These are phyloP conservation scores for Agaricus blazei DNA, from an alignment of 768 basidiomycete genomes.

Conservation along the genomic window DNA sequence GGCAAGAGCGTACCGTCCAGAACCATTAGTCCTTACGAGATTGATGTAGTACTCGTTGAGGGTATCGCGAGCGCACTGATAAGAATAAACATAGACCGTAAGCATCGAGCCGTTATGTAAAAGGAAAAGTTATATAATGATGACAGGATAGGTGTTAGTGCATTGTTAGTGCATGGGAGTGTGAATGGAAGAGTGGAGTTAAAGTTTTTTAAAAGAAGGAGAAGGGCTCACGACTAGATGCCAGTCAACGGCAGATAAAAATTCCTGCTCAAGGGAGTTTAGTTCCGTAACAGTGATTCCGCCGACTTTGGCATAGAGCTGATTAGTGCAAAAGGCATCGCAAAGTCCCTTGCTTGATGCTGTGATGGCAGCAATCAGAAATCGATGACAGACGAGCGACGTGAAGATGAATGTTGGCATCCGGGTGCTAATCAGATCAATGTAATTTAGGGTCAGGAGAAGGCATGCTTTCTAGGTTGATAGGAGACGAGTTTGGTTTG, in stretches of 20 bases:
- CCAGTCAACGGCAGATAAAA: slow-evolving; percentile 91
- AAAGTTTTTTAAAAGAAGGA: slow-evolving; percentile 7
- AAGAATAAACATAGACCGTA: slow-evolving; percentile 22
- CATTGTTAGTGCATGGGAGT: no score
- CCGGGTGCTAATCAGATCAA: slow-evolving; percentile 89
- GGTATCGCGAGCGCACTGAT: slow-evolving; percentile 83
- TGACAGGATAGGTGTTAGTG: no score
- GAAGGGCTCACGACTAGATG: slow-evolving; percentile 74
- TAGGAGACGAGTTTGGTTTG: slow-evolving; percentile 9
- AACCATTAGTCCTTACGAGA: slow-evolving; percentile 81
- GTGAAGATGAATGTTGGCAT: slow-evolving; percentile 88
- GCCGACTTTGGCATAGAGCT: slow-evolving; percentile 93
- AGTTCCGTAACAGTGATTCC: slow-evolving; percentile 90
- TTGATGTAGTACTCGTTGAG: slow-evolving; percentile 94
- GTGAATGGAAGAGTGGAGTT: slow-evolving; percentile 1
- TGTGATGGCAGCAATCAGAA: slow-evolving; percentile 90
- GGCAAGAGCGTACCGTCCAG: slow-evolving; percentile 48
- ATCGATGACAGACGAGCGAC: slow-evolving; percentile 95
- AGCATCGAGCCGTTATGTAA: slow-evolving; percentile 16
- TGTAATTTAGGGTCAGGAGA: slow-evolving; percentile 80
- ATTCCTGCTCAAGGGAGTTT: slow-evolving; percentile 92
- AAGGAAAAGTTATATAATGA: no score
- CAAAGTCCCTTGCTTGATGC: slow-evolving; percentile 93
- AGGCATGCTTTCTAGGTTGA: slow-evolving; percentile 65
- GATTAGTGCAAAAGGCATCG: slow-evolving; percentile 94